Evolutionary conservation across 805 yeast genomes (phyloP).

Genomic region (Starmerella floricola): DNA sequence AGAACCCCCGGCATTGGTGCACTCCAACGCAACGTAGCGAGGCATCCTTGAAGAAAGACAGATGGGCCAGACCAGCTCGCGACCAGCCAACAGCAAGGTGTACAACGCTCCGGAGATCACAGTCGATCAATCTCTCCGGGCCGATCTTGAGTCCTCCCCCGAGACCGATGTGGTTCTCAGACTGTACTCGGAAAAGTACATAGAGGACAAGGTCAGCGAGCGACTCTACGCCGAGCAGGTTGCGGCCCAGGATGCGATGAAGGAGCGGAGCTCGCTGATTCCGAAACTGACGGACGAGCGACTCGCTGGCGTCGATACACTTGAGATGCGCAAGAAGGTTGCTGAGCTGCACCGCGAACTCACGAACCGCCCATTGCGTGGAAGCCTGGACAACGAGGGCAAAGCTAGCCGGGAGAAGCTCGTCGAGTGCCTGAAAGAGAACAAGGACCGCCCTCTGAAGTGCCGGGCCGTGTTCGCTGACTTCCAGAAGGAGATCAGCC

Average conservation of each 20-base stretch:
- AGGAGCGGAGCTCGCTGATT: constrained; percentile 15
- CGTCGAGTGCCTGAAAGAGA: constrained; percentile 25
- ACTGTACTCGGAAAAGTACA: constrained; percentile 26
- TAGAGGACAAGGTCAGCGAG: constrained; percentile 29
- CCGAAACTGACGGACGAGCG: constrained; percentile 17
- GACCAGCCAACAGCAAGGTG: constrained; percentile 22
- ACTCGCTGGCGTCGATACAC: constrained; percentile 16
- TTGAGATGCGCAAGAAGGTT: constrained; percentile 23
- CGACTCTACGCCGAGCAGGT: constrained; percentile 26
- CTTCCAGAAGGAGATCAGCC: constrained; percentile 20
- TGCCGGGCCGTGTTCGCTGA: constrained; percentile 27
- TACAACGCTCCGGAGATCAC: constrained; percentile 27
- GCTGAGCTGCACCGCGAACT: constrained; percentile 25
- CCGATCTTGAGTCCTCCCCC: constrained; percentile 26
- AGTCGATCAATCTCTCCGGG: constrained; percentile 26
- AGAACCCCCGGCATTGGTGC: constrained; percentile 1
- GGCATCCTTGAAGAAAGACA: no score
- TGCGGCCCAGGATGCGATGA: constrained; percentile 25
- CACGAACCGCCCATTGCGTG: constrained; percentile 26
- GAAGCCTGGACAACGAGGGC: constrained; percentile 25
- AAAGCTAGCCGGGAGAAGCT: constrained; percentile 24
- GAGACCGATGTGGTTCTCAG: constrained; percentile 31
- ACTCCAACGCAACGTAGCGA: no score
- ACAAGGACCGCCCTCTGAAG: constrained; percentile 26
- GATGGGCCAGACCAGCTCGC: constrained; percentile 26